Base-by-base conservation (phyloP, 208 protist genomes). In the Zelonia costaricensis region DNA sequence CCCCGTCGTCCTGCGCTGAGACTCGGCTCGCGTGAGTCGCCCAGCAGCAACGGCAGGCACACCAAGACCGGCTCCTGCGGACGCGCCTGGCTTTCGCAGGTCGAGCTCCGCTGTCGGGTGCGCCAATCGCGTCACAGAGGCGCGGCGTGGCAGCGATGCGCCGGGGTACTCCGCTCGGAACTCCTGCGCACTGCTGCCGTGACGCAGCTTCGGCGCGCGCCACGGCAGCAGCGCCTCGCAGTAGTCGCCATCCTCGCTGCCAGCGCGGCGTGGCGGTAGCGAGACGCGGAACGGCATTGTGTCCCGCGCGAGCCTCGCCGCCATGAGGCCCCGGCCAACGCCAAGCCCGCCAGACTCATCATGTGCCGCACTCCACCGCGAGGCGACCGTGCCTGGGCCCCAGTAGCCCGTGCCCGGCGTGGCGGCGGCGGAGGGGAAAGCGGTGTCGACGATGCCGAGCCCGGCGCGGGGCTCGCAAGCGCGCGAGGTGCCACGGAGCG, bases 211-310 rank as follows among this genome's bases (percentile, higher is more conserved):
- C 13, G 51, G 33, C 13, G 64, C 48, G 4, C 40, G 55, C 56
- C 55, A 63, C 47, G 64, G 42, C 40, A 23, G 8, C 30, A 31
- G n/a, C 35, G 1, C 3, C 20, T n/a, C 15, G 52, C 38, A 10
- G 38, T 18, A 12, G 33, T 43, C 39, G 13, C 22, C 53, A 12
- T 45, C 12, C 25, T 49, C 51, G 39, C 43, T 38, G 1, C 13
- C 27, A 3, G 27, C 7, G 20, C 27, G n/a, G 2, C 47, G 45
- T 39, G 4, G 64, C 16, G 64, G 64, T 42, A 71, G 30, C 1
- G 64, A 52, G 15, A 71, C 64, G 38, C 64, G 55, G 30, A 64
- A 71, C 16, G 64, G 64, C 13, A 71, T 25, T 1, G 64, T 71
- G 27, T 71, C 64, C 3, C 64, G 64, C 27, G 49, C 48, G 8